Conservation (phyloP, 2,329 filamentous ascomycete species). For the Lachnellula occidentalis region DNA sequence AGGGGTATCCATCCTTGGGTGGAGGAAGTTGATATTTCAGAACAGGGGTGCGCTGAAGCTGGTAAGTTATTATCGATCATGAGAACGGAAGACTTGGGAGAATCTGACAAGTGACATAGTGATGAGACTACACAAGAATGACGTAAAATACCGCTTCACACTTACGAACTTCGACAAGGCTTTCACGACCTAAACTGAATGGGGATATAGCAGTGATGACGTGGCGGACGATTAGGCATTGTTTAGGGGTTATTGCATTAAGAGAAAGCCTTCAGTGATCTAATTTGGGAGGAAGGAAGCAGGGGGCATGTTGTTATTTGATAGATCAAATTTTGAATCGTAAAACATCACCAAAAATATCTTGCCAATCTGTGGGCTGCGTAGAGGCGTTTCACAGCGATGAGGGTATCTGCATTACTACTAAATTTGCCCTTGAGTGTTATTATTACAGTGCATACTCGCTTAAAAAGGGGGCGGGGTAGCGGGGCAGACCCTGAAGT, state of each 20-base stretch:
- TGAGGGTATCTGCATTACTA: too few relatives aligned
- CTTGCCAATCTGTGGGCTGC: too few relatives aligned
- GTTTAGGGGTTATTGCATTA: too few relatives aligned
- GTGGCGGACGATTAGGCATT: too few relatives aligned
- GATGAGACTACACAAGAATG: constrained; percentile 61
- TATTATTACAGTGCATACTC: too few relatives aligned
- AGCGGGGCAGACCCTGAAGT: too few relatives aligned
- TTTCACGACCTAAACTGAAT: constrained; percentile 27
- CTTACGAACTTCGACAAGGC: constrained; percentile 62
- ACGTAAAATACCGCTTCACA: constrained; percentile 67
- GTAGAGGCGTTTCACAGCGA: too few relatives aligned
- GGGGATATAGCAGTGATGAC: not conserved
- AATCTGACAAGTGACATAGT: constrained; percentile 28
- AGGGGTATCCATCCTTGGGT: constrained; percentile 55
- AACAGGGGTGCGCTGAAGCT: constrained; percentile 1
- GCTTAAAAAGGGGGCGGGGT: too few relatives aligned
- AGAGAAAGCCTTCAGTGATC: not conserved
- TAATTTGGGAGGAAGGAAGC: not conserved
- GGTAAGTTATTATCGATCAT: not conserved
- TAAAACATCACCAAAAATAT: too few relatives aligned
- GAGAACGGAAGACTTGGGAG: not conserved
- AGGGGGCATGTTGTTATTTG: too few relatives aligned
- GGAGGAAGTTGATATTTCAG: constrained; percentile 42
- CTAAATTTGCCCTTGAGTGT: too few relatives aligned
- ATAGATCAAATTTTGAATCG: too few relatives aligned